Conservation (phyloP, 192 early-diverging fungal genomes). For the Cetraspora pellucida region DNA sequence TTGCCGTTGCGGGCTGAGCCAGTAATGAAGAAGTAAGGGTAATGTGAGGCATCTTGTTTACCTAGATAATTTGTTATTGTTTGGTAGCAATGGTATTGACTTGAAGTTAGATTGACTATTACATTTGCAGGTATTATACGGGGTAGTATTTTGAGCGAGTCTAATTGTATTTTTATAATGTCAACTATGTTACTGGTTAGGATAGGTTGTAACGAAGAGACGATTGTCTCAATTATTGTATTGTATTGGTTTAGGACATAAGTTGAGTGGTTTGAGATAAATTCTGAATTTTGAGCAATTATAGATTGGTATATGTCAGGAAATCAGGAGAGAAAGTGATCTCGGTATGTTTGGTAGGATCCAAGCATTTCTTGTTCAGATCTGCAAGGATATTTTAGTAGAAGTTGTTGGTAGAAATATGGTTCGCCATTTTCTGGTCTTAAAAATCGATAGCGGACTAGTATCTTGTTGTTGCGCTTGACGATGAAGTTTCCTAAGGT, state of each 20-base stretch:
- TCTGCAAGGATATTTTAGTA: background rate
- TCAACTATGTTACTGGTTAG: background rate
- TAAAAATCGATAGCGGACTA: background rate
- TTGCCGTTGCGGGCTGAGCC: constrained; percentile 8
- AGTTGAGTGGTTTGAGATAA: too few relatives aligned
- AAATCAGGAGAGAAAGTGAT: background rate
- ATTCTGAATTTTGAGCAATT: background rate
- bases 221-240: too few relatives aligned
- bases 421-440: background rate
- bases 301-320: background rate
- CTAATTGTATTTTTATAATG: constrained; percentile 5
- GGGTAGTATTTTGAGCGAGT: background rate
- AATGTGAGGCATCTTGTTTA: background rate
- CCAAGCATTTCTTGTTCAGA: background rate
- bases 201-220: too few relatives aligned
- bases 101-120: background rate
- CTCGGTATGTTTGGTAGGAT: background rate
- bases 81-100: too few relatives aligned
- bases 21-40: constrained; percentile 15
- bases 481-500: background rate
- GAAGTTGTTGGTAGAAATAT: constrained; percentile 5
- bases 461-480: background rate
- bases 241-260: too few relatives aligned
- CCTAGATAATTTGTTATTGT: too few relatives aligned
- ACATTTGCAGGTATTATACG: background rate